Percentiles rank a stretch among this genome's conserved stretches.
phyloP scores from a whole-genome alignment of 208 protist genomes.

The Crithidia thermophila region DNA sequence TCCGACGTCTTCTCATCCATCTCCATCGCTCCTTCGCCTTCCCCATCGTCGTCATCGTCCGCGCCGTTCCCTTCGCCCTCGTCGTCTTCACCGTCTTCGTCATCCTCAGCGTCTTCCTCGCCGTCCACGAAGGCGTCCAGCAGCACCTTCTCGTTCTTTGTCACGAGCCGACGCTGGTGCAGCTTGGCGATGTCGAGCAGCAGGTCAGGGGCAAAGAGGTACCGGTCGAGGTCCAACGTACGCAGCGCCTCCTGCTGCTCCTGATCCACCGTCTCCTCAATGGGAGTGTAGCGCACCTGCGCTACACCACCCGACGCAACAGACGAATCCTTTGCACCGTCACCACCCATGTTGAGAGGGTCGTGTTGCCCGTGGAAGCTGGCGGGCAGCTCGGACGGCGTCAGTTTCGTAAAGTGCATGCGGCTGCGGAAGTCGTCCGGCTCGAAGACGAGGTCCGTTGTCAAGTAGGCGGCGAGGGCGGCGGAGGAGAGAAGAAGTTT shows the following conservation, averaged over 20 bases:
- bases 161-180: slow-evolving; percentile 75
- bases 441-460: slow-evolving; percentile 55
- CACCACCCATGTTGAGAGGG: background rate
- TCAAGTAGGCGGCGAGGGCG: slow-evolving; percentile 59
- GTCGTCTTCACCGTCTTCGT: slow-evolving; percentile 22
- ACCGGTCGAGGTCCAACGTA: slow-evolving; percentile 79
- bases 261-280: slow-evolving; percentile 56
- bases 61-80: slow-evolving; percentile 8
- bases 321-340: background rate
- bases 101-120: slow-evolving; percentile 31
- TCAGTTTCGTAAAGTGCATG: slow-evolving; percentile 69
- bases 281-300: slow-evolving; percentile 24
- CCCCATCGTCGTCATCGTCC: background rate
- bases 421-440: slow-evolving; percentile 77
- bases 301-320: background rate
- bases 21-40: background rate
- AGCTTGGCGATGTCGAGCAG: slow-evolving; percentile 79
- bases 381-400: slow-evolving; percentile 4
- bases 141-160: slow-evolving; percentile 61
- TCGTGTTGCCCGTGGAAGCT: slow-evolving; percentile 17
- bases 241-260: slow-evolving; percentile 68
- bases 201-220: slow-evolving; percentile 82
- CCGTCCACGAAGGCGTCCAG: slow-evolving; percentile 75
- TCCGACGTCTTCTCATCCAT: background rate
- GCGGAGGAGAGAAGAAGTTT: slow-evolving; percentile 59